phyloP scores from a whole-genome alignment of 306 rosid species.

The Trichosanthes cucumerina region DNA sequence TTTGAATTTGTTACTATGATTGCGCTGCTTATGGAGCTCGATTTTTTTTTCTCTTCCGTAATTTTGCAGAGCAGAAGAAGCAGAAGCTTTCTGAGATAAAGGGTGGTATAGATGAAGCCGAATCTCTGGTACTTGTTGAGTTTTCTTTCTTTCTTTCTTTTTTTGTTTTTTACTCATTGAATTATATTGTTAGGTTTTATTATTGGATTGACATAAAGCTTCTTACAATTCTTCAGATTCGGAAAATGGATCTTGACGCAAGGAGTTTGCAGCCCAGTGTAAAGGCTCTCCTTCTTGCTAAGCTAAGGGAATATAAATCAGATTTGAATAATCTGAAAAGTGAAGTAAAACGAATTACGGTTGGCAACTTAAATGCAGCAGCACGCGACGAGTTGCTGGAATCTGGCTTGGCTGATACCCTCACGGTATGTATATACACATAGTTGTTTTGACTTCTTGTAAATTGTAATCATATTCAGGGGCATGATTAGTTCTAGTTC shows the following conservation, averaged over 20 bases:
- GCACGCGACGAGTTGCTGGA: slow-evolving; percentile 89
- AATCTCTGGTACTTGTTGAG: slow-evolving; percentile 49
- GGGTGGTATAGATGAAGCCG: slow-evolving; percentile 84
- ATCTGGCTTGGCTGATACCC: slow-evolving; percentile 89
- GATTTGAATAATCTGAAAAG: slow-evolving; percentile 83
- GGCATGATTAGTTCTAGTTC: not conserved
- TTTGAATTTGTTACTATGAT: not conserved
- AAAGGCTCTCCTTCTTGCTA: slow-evolving; percentile 74
- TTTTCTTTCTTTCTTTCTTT: too few relatives aligned
- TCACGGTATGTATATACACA: slow-evolving; percentile 43
- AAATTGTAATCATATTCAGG: not conserved
- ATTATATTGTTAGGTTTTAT: not conserved
- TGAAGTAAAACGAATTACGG: slow-evolving; percentile 64
- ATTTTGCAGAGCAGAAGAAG: slow-evolving; percentile 81
- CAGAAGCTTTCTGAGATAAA: slow-evolving; percentile 71
- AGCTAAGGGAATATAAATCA: slow-evolving; percentile 89
- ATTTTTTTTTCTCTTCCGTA: not conserved
- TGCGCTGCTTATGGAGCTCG: not conserved
- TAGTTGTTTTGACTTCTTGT: not conserved
- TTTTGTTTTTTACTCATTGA: slow-evolving; percentile 2
- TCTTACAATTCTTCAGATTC: slow-evolving; percentile 38
- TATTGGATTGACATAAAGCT: slow-evolving; percentile 10
- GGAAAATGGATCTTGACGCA: slow-evolving; percentile 91
- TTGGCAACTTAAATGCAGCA: slow-evolving; percentile 58
- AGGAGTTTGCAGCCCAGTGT: slow-evolving; percentile 86